phyloP scores from a whole-genome alignment of 768 basidiomycete genomes.

The Gymnopilus dilepis region DNA sequence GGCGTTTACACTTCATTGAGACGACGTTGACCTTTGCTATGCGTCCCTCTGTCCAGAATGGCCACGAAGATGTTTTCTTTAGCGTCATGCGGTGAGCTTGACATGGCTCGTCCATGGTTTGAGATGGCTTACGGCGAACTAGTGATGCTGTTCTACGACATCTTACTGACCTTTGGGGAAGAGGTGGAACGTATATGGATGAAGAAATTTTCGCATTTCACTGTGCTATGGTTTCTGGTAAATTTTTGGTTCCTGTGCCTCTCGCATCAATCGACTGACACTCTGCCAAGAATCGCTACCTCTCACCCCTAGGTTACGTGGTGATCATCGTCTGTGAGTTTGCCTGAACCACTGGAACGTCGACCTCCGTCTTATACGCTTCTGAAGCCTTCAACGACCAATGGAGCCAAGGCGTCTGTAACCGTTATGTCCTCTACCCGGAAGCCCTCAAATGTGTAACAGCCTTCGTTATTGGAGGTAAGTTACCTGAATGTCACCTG shows the following conservation, averaged over 20 bases:
- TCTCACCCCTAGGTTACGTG: constrained; percentile 40
- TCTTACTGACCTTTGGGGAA: constrained; percentile 38
- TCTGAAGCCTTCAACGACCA: constrained; percentile 35
- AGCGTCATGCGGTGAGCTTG: constrained; percentile 39
- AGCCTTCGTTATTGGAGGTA: constrained; percentile 37
- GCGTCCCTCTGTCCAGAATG: constrained; percentile 25
- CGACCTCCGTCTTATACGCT: background rate
- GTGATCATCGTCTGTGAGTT: constrained; percentile 40
- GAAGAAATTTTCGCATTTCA: constrained; percentile 33
- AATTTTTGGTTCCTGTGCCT: background rate
- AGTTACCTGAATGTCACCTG: background rate
- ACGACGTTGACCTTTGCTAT: too few relatives aligned
- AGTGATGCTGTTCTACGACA: constrained; percentile 46
- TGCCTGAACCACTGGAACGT: background rate
- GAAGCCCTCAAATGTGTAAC: constrained; percentile 41
- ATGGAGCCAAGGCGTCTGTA: constrained; percentile 39
- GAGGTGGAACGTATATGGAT: constrained; percentile 43
- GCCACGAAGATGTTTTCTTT: constrained; percentile 43
- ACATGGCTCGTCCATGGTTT: background rate
- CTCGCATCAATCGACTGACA: background rate
- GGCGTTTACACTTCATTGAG: background rate
- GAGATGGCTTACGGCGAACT: background rate
- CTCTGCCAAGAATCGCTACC: constrained; percentile 38
- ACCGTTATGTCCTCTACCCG: constrained; percentile 39
- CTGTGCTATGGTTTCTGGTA: constrained; percentile 29